Evolutionary conservation across 1,139 yeast genomes (phyloP).

Genomic region (Hanseniaspora sp.): DNA sequence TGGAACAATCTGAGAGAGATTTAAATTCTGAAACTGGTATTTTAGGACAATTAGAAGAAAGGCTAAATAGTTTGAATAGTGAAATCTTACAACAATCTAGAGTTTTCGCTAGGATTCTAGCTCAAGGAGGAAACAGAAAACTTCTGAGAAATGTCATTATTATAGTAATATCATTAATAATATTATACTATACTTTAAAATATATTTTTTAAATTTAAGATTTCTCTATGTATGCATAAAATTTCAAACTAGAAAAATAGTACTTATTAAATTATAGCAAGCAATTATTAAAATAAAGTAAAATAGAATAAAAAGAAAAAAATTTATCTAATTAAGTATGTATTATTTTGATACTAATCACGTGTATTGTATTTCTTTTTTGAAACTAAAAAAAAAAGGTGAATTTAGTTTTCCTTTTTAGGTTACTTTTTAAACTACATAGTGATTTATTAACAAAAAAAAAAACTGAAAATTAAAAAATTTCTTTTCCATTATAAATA

Average conservation of each 20-base stretch:
- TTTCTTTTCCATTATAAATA: too few species aligned
- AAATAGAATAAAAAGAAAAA: too few species aligned
- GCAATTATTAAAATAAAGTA: too few species aligned
- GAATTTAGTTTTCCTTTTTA: neutral
- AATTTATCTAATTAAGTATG: too few species aligned
- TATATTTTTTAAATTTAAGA: neutral
- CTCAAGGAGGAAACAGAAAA: slow-evolving; percentile 9
- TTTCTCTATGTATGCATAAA: too few species aligned
- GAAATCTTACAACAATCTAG: slow-evolving; percentile 8
- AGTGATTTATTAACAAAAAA: neutral
- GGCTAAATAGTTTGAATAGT: neutral
- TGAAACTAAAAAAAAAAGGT: neutral
- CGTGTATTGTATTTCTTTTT: neutral
- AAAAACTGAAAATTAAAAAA: too few species aligned
- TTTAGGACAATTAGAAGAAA: slow-evolving; percentile 10
- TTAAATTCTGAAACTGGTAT: slow-evolving; percentile 10
- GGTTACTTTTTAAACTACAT: neutral
- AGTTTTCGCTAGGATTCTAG: slow-evolving; percentile 2
- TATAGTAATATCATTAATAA: neutral
- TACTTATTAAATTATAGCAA: too few species aligned
- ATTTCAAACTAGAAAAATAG: neutral
- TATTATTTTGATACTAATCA: too few species aligned
- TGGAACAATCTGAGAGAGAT: slow-evolving; percentile 12
- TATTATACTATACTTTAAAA: neutral
- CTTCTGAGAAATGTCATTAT: slow-evolving; percentile 6